Percentiles rank a stretch among this genome's conserved stretches.
phyloP scores from a whole-genome alignment of 257 asterid genomes.

The Ophiorrhiza pumila region DNA sequence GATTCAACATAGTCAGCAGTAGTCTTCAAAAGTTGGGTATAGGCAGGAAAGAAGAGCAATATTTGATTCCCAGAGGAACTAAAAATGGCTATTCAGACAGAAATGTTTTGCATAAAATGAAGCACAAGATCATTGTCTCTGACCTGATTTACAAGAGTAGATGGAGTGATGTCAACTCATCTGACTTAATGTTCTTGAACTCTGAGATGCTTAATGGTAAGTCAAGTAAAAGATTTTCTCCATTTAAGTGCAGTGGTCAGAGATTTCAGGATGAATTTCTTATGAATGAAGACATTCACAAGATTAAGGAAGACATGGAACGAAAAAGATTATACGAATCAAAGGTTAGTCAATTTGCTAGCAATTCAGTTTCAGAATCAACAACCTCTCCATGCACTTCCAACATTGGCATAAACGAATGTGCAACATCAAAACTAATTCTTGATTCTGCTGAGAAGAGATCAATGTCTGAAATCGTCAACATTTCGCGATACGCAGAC shows the following conservation, averaged over 20 bases:
- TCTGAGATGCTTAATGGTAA: conserved; percentile 36
- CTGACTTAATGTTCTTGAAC: conserved; percentile 43
- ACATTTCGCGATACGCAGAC: conserved; percentile 35
- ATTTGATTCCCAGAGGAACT: neutral
- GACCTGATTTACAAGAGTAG: conserved; percentile 44
- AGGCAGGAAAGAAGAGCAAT: neutral
- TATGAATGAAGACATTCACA: conserved; percentile 1
- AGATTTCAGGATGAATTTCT: neutral
- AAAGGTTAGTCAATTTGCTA: conserved; percentile 14
- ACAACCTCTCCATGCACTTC: conserved; percentile 12
- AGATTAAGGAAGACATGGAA: conserved; percentile 2
- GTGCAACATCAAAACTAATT: conserved; percentile 12
- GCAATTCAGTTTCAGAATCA: conserved; percentile 7
- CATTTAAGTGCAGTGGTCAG: neutral
- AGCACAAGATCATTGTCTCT: conserved; percentile 45
- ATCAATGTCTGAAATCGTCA: conserved; percentile 58
- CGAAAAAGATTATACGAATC: conserved; percentile 13
- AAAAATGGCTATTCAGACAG: neutral
- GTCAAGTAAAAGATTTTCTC: conserved; percentile 23
- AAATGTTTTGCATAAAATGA: conserved; percentile 27
- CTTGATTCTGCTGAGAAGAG: conserved; percentile 31
- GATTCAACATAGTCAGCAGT: neutral
- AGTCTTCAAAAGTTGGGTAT: neutral
- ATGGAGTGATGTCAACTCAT: conserved; percentile 55
- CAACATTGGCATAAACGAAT: conserved; percentile 18